These are phyloP conservation scores for Vanrija sp. DNA, from an alignment of 1,284 basidiomycete species.

Conservation along the genomic window DNA sequence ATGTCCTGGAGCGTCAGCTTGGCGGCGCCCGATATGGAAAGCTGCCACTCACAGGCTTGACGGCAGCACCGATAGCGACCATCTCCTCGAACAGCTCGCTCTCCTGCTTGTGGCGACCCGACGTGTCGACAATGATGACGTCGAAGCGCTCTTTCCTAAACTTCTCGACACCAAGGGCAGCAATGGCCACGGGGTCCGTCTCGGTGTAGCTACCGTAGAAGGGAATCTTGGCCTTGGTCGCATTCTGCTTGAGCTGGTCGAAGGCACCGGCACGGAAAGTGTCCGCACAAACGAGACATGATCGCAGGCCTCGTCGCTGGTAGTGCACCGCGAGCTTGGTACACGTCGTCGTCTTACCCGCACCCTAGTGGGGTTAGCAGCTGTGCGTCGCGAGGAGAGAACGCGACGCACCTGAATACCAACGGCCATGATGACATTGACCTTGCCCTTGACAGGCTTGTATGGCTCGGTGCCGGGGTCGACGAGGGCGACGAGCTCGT, in stretches of 20 bases:
- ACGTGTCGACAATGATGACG: constrained; percentile 98
- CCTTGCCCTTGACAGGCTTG: constrained; percentile 92
- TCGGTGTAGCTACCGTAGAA: constrained; percentile 99
- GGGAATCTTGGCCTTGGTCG: constrained; percentile 96
- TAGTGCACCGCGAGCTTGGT: constrained; percentile 97
- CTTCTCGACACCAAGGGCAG: constrained; percentile 88
- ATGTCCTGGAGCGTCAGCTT: constrained; percentile 54
- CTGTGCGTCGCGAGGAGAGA: neutral
- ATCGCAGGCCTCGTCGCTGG: constrained; percentile 93
- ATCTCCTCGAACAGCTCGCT: constrained; percentile 96
- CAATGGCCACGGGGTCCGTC: constrained; percentile 94
- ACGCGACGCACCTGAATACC: constrained; percentile 69
- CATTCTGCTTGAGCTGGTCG: constrained; percentile 86
- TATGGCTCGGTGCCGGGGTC: constrained; percentile 92
- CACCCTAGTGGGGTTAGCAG: constrained; percentile 59
- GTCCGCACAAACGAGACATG: constrained; percentile 98
- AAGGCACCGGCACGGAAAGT: constrained; percentile 99
- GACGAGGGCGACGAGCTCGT: constrained; percentile 91
- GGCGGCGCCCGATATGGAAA: constrained; percentile 15
- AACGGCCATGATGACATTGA: constrained; percentile 96
- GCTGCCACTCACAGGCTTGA: constrained; percentile 59
- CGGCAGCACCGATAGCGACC: constrained; percentile 90
- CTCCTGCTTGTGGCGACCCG: constrained; percentile 96
- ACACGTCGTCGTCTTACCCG: constrained; percentile 97
- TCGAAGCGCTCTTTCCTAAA: constrained; percentile 98